Base-by-base conservation (phyloP, 352 stramenopile species). In the Phytophthora rubi region DNA sequence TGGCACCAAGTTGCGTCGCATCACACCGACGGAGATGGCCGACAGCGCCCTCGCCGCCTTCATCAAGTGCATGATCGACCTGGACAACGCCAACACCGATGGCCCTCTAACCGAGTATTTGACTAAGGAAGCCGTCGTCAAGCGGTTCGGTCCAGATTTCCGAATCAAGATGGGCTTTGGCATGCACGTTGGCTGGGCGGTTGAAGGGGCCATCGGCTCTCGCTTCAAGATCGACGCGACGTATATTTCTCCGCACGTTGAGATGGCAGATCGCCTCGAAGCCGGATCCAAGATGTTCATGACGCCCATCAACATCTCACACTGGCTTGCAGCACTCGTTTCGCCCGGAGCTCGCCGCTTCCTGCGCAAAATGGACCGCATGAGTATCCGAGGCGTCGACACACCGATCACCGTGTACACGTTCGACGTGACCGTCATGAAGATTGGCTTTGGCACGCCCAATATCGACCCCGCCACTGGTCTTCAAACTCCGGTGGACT, bases 211-310 rank as follows among this genome's bases (percentile, higher is more conserved):
- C 3, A 99, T 99, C 64, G 96, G 96, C 39, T 98, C 94, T 13
- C 85, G 93, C 13, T 90, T 91, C 64, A 99, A 99, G 70, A 98
- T 99, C 65, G 97, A 99, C 71, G 96, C 95, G n/a, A 99, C 96
- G 15, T 99, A 99, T 70, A 97, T 99, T 58, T 98, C 91, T 6
- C 93, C 97, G 26, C 92, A 98, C 58, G 96, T 98, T 10, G 96
- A 99, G 62, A 93, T 94, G 81, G 88, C 94, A 8, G 96, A 99
- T 61, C 95, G 92, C 16, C 81, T 99, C 5, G 95, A 99, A 75
- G 95, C 91, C 6, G 94, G 85, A 0, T 98, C 97, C 45, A 99
- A 99, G 71, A 97, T 96, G 37, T 98, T 96, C 59, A 76, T 69
- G 44, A 92, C 86, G 6, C 85, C 86, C 6, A 88, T 96, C 65